Evolutionary conservation across 768 basidiomycete species (phyloP).

Genomic region (Mycena indigotica): DNA sequence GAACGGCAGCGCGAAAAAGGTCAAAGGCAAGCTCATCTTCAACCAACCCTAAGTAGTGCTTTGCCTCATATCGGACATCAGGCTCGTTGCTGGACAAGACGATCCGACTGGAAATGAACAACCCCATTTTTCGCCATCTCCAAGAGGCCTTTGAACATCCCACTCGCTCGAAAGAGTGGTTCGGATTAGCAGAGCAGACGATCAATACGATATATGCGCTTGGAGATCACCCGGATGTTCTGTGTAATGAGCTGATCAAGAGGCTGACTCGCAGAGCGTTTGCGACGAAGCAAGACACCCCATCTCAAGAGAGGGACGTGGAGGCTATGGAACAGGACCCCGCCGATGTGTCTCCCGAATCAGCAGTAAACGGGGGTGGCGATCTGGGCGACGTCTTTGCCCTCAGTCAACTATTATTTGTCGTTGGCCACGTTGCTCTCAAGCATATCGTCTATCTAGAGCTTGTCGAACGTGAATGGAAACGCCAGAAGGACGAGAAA

Average conservation of each 20-base stretch:
- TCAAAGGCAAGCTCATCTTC: slow-evolving; percentile 71
- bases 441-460: slow-evolving; percentile 98
- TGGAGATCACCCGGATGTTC: slow-evolving; percentile 86
- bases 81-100: slow-evolving; percentile 89
- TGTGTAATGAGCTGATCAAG: slow-evolving; percentile 82
- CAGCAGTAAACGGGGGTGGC: slow-evolving; percentile 35
- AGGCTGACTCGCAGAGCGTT: slow-evolving; percentile 80
- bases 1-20: slow-evolving; percentile 93
- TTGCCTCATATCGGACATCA: slow-evolving; percentile 29
- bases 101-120: slow-evolving; percentile 84
- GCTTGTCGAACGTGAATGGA: slow-evolving; percentile 93
- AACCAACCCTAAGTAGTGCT: neutral
- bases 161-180: slow-evolving; percentile 90
- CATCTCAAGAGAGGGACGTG: slow-evolving; percentile 35
- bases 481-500: slow-evolving; percentile 91
- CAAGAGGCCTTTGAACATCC: slow-evolving; percentile 80
- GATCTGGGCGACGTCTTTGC: slow-evolving; percentile 83
- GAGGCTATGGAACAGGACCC: slow-evolving; percentile 62
- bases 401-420: slow-evolving; percentile 90
- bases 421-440: slow-evolving; percentile 95
- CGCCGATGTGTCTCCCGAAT: slow-evolving; percentile 34
- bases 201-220: slow-evolving; percentile 96
- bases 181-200: slow-evolving; percentile 93
- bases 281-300: slow-evolving; percentile 25
- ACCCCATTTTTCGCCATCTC: slow-evolving; percentile 80